These are phyloP conservation scores for Serendipita sp. DNA, from an alignment of 768 basidiomycete species.

Conservation along the genomic window DNA sequence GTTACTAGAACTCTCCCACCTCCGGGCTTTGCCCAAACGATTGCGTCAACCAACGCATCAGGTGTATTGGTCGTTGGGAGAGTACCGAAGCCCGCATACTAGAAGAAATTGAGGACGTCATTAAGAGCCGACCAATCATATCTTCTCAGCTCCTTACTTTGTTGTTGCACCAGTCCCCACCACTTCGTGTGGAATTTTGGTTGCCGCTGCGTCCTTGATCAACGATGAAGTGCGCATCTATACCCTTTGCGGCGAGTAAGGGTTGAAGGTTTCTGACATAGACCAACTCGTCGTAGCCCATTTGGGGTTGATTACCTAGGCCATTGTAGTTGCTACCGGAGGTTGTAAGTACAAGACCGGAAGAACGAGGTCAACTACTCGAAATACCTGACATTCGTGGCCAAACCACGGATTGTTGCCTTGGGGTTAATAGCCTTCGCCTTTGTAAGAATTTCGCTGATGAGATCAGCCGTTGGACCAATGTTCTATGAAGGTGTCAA, in stretches of 20 bases:
- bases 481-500: conserved; percentile 16
- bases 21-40: conserved; percentile 13
- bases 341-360: not conserved
- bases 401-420: conserved; percentile 19
- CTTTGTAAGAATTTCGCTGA: conserved; percentile 18
- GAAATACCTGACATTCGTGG: conserved; percentile 11
- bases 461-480: conserved; percentile 19
- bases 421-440: conserved; percentile 17
- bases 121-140: not conserved
- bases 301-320: conserved; percentile 16
- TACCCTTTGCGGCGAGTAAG: conserved; percentile 18
- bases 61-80: conserved; percentile 12
- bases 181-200: conserved; percentile 15
- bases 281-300: conserved; percentile 21
- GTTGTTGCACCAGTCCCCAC: conserved; percentile 23
- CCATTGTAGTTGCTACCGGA: conserved; percentile 25
- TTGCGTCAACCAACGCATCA: conserved; percentile 9
- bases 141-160: conserved; percentile 8
- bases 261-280: conserved; percentile 21
- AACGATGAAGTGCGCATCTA: conserved; percentile 24
- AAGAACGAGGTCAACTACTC: not conserved
- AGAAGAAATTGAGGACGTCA: not conserved
- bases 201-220: conserved; percentile 24
- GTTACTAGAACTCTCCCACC: not conserved
- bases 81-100: conserved; percentile 15